Evolutionary conservation across 495 filamentous ascomycete genomes (phyloP).

Genomic region (Glonium stellatum): DNA sequence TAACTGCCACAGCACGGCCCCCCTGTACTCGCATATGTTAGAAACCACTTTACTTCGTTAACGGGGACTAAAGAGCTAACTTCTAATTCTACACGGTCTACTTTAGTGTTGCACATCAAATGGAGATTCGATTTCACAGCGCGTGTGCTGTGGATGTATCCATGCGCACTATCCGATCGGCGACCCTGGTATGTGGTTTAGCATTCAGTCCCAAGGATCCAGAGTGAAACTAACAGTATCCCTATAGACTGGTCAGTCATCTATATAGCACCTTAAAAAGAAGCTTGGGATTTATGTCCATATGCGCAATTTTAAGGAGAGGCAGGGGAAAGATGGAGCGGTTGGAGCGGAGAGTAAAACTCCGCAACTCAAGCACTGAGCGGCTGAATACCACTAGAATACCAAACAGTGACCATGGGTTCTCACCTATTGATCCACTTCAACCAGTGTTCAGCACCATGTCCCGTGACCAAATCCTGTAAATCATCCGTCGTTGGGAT

Average conservation of each 20-base stretch:
- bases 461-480: slow-evolving; percentile 37
- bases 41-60: background rate
- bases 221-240: slow-evolving; percentile 41
- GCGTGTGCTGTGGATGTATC: slow-evolving; percentile 38
- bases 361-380: too few species aligned
- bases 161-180: slow-evolving; percentile 64
- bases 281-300: too few species aligned
- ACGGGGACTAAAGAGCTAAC: background rate
- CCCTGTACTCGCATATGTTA: slow-evolving; percentile 59
- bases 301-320: too few species aligned
- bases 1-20: slow-evolving; percentile 32
- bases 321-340: too few species aligned
- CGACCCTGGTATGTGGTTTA: slow-evolving; percentile 32
- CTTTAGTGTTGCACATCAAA: slow-evolving; percentile 61
- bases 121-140: slow-evolving; percentile 58
- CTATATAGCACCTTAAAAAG: too few species aligned
- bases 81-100: slow-evolving; percentile 51
- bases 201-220: too few species aligned
- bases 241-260: background rate
- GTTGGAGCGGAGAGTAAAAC: too few species aligned
- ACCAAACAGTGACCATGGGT: too few species aligned
- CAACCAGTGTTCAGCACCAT: slow-evolving; percentile 40
- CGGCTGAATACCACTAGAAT: too few species aligned
- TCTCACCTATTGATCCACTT: slow-evolving; percentile 39
- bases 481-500: slow-evolving; percentile 51